phyloP scores from a whole-genome alignment of 495 filamentous ascomycete species.

The Aspergillus saccharolyticus region DNA sequence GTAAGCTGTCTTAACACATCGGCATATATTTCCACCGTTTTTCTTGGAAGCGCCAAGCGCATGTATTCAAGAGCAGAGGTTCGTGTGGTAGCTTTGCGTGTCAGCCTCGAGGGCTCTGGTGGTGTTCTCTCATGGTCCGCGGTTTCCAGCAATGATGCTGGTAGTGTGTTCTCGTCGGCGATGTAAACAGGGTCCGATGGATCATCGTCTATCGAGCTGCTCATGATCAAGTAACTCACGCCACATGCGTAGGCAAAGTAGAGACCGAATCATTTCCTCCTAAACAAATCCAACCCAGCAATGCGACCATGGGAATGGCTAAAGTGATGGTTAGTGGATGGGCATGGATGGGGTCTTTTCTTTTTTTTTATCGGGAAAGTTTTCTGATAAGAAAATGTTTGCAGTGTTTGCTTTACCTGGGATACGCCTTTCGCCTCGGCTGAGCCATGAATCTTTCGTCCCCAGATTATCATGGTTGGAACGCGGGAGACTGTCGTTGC shows the following conservation, averaged over 20 bases:
- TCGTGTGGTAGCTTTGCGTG: conserved; percentile 4
- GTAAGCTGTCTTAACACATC: conserved; percentile 56
- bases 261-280: conserved; percentile 28
- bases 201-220: conserved; percentile 35
- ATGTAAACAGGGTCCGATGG: conserved; percentile 22
- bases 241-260: conserved; percentile 16
- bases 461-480: too few species aligned
- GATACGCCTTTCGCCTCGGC: too few species aligned
- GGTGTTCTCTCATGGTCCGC: not conserved
- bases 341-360: not conserved
- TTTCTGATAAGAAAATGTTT: conserved; percentile 38
- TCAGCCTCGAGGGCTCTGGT: not conserved
- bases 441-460: too few species aligned
- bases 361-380: conserved; percentile 8
- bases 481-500: not conserved
- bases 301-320: conserved; percentile 13
- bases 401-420: conserved; percentile 35
- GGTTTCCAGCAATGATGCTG: not conserved
- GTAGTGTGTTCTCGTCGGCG: not conserved
- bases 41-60: conserved; percentile 4
- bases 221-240: conserved; percentile 29
- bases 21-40: conserved; percentile 43
- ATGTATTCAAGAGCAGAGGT: conserved; percentile 10
- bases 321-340: not conserved
- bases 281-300: not conserved